Evolutionary conservation across 495 filamentous ascomycete genomes (phyloP), one percentile per base, ranked within the genome.

Genomic region (Penicillium ucsense): DNA sequence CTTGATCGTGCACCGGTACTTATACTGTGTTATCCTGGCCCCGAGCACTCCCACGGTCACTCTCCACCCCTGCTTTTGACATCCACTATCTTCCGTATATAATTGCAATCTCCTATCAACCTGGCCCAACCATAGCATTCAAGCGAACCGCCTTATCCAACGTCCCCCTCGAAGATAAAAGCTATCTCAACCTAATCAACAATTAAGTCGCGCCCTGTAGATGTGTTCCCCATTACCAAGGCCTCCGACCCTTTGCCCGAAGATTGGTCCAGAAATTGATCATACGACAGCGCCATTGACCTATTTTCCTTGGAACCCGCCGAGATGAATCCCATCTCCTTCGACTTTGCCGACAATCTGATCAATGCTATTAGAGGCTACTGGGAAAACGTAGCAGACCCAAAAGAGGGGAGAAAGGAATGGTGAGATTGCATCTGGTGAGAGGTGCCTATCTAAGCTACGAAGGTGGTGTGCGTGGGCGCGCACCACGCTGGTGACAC

Each of bases 241-340:
- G 45, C 8, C 6, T 56, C 62, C 33, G 66, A 70, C 40, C 63
- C 62, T 35, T 44, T 72, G 31, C 60, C 68, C n/a, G 65, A 56
- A 58, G 66, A 70, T 52, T 72, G 68, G 68, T 58, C 57, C 53
- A n/a, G n/a, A n/a, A n/a, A n/a, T n/a, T n/a, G n/a, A n/a, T n/a
- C n/a, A n/a, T 72, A 70, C 41, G 66, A 70, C 53, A 67, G 54
- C 39, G 62, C 65, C 34, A 67, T 70, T 48, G 66, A 70, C 45
- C 54, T 72, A 30, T 72, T 70, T 52, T 56, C 63, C 6, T 33
- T 67, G 48, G 66, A 68, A 46, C 54, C 66, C 34, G 53, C 61
- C 42, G 58, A 67, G 31, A 67, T 67, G 40, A 62, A 70, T 42
- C 46, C 61, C 6, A 61, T 64, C 31, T 49, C 62, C 4, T 57